phyloP scores from a whole-genome alignment of 1,284 basidiomycete genomes.

The Leccinum subrobustum region DNA sequence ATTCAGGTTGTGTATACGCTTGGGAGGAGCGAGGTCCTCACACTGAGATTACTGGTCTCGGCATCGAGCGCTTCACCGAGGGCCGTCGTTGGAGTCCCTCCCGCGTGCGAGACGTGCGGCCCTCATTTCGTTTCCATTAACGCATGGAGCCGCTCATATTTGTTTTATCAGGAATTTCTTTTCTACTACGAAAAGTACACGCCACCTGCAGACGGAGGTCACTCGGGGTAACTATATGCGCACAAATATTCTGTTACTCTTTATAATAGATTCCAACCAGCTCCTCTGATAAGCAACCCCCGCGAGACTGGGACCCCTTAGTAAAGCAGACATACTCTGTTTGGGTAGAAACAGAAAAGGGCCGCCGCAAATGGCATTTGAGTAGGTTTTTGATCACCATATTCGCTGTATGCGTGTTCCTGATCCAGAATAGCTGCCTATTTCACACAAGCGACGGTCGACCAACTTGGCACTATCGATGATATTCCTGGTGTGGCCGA shows the following conservation, averaged over 20 bases:
- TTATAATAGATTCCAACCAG: constrained; percentile 25
- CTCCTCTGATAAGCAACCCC: constrained; percentile 44
- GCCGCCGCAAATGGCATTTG: constrained; percentile 74
- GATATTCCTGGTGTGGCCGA: constrained; percentile 52
- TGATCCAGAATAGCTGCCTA: constrained; percentile 57
- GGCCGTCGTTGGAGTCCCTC: constrained; percentile 78
- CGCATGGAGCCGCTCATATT: constrained; percentile 3
- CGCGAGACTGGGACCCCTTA: constrained; percentile 65
- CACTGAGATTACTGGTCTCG: constrained; percentile 71
- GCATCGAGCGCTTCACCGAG: constrained; percentile 78
- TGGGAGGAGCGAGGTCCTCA: constrained; percentile 83
- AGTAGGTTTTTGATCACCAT: constrained; percentile 44
- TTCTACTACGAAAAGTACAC: constrained; percentile 77
- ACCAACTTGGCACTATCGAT: constrained; percentile 63
- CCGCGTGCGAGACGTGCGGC: constrained; percentile 71
- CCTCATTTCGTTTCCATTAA: constrained; percentile 1
- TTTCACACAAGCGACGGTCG: constrained; percentile 70
- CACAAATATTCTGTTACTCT: constrained; percentile 2
- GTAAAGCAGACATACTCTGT: constrained; percentile 81
- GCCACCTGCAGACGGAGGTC: constrained; percentile 42
- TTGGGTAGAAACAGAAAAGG: constrained; percentile 60
- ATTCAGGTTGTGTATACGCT: constrained; percentile 74
- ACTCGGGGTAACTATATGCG: constrained; percentile 38
- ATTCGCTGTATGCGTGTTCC: constrained; percentile 6
- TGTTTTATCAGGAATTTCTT: constrained; percentile 61